Conservation (phyloP, 805 yeast species). For the Schwanniomyces occidentalis region DNA sequence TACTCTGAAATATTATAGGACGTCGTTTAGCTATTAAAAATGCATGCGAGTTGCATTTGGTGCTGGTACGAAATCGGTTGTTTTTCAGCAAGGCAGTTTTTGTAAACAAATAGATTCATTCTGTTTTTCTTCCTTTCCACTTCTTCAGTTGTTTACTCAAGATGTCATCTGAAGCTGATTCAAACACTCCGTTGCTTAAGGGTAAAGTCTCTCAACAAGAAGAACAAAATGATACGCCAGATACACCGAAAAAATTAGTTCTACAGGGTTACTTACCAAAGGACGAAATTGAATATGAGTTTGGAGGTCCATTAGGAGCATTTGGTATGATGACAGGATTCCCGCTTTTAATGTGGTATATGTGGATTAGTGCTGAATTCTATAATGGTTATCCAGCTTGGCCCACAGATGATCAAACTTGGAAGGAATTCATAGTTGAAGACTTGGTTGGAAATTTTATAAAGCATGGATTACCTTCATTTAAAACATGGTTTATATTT, state of each 20-base stretch:
- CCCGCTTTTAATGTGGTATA: slow-evolving; percentile 91
- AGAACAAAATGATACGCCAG: too few relatives aligned
- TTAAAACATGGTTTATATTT: slow-evolving; percentile 68
- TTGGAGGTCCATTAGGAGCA: slow-evolving; percentile 92
- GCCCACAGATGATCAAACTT: slow-evolving; percentile 60
- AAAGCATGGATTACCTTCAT: slow-evolving; percentile 59
- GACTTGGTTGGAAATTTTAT: slow-evolving; percentile 47
- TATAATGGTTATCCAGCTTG: slow-evolving; percentile 72
- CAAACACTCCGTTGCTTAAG: background rate
- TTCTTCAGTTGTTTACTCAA: too few relatives aligned
- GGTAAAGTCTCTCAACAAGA: too few relatives aligned
- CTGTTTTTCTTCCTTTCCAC: too few relatives aligned
- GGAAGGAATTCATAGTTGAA: slow-evolving; percentile 44
- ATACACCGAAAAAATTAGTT: slow-evolving; percentile 1
- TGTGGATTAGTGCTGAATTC: slow-evolving; percentile 89
- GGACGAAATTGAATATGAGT: slow-evolving; percentile 75
- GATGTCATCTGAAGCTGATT: background rate
- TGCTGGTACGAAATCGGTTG: too few relatives aligned
- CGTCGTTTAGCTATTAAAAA: too few relatives aligned
- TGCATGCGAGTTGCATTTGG: too few relatives aligned
- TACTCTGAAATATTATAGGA: too few relatives aligned
- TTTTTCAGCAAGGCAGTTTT: too few relatives aligned
- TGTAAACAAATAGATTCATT: too few relatives aligned
- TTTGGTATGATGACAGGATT: slow-evolving; percentile 89
- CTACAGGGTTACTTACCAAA: slow-evolving; percentile 32